phyloP scores from a whole-genome alignment of 164 flowering plant genomes.

The Magnolia kwangsiensis region DNA sequence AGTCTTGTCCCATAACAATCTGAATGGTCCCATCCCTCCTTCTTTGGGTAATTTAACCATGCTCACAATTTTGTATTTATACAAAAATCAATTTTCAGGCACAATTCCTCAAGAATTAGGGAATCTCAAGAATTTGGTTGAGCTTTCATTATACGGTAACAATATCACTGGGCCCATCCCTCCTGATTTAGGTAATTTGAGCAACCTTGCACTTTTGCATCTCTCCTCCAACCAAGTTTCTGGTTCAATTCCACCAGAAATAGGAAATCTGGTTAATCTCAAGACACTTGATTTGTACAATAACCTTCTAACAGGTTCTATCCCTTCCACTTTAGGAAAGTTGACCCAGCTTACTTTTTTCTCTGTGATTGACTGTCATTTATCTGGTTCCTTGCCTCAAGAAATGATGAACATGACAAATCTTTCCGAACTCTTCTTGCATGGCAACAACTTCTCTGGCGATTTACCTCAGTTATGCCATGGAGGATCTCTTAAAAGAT shows the following conservation, averaged over 20 bases:
- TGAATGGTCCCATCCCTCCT: conserved; percentile 16
- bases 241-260: conserved; percentile 19
- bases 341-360: conserved; percentile 18
- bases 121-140: background rate
- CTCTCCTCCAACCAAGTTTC: conserved; percentile 15
- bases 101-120: background rate
- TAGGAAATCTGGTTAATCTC: conserved; percentile 21
- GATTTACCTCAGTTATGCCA: conserved; percentile 21
- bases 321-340: conserved; percentile 5
- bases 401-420: conserved; percentile 21
- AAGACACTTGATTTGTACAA: conserved; percentile 17
- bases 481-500: conserved; percentile 14
- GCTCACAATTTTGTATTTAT: background rate
- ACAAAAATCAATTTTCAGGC: background rate
- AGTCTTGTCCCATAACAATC: conserved; percentile 37
- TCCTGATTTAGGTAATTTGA: conserved; percentile 14
- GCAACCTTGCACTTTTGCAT: conserved; percentile 6
- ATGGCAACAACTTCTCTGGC: conserved; percentile 22
- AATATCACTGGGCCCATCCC: conserved; percentile 19
- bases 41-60: conserved; percentile 17
- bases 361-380: conserved; percentile 12
- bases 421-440: conserved; percentile 13
- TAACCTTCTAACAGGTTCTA: conserved; percentile 31
- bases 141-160: background rate
- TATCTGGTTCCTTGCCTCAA: conserved; percentile 20